Percentiles rank a stretch among this genome's conserved stretches.
Evolutionary conservation across 2,329 filamentous ascomycete species (phyloP).

Genomic region (Pseudogymnoascus sp.): DNA sequence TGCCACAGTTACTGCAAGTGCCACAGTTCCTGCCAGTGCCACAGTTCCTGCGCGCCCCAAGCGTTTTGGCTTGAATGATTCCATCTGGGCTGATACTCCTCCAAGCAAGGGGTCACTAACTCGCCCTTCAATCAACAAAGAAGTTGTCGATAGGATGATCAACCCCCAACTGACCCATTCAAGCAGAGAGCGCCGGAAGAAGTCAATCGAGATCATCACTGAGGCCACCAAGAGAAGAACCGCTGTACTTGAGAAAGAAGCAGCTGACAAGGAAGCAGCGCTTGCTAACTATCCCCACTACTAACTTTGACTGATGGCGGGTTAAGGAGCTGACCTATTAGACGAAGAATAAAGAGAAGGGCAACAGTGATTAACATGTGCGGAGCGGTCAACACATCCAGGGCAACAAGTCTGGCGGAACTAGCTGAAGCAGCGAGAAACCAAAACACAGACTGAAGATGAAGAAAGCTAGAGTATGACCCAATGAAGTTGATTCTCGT

Average conservation of each 20-base stretch:
- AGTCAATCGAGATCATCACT: not conserved
- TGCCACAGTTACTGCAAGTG: not conserved
- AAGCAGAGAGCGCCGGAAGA: not conserved
- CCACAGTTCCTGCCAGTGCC: not conserved
- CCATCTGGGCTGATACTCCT: not conserved
- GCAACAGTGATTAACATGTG: not conserved
- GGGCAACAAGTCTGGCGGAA: not conserved
- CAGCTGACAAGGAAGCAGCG: not conserved
- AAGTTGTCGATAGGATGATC: not conserved
- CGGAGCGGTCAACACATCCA: not conserved
- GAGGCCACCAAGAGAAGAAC: not conserved
- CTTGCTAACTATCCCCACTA: not conserved
- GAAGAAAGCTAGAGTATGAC: not conserved
- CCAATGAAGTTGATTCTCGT: not conserved
- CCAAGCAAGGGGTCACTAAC: not conserved
- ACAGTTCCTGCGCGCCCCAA: not conserved
- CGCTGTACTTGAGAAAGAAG: not conserved
- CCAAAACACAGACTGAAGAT: not conserved
- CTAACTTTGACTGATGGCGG: not conserved
- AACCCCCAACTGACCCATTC: not conserved
- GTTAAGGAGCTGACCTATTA: not conserved
- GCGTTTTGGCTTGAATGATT: not conserved
- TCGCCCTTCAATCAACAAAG: not conserved
- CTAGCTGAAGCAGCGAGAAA: not conserved
- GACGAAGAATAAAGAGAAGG: not conserved